Base-by-base conservation (phyloP, 805 yeast species). In the Spathaspora girioi region DNA sequence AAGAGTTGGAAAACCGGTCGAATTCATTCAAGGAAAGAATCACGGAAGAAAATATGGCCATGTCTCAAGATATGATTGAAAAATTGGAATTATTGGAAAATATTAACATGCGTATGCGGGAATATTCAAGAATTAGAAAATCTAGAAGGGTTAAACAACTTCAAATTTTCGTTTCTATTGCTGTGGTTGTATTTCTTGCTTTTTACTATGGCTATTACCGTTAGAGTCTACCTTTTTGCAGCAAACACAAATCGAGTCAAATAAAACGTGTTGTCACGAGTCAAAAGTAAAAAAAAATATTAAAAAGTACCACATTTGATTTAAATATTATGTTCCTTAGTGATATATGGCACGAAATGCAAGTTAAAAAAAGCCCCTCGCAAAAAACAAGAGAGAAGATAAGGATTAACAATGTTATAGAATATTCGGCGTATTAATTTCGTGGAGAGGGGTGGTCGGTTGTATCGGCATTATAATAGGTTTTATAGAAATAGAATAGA, bases 51-150 rank as follows among this genome's bases (percentile, higher is more conserved):
- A 71, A 71, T 54, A 46, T 55, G 12, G 50, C 59, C 2, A 57
- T 72, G 56, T 55, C 64, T 31, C 49, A 52, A n/a, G 65, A 63
- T 5, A 56, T 73, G 48, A 55, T 56, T 5, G 61, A 57, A 12
- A 67, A 67, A 53, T 54, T 73, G 46, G 66, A 66, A 38, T 50
- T 65, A 9, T 59, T 74, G 51, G 77, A 73, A 47, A 53, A 56
- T 20, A 59, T 74, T 6, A 65, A 68, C 43, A 53, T 55, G 14
- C 56, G 60, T 45, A 67, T 72, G 45, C 54, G 56, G 27, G 65
- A 64, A 45, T 64, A 69, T 51, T 59, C 70, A 23, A 58, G 52
- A 15, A 53, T 53, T 12, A 58, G 55, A 18, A 59, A 69, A 43
- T 59, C 59, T 27, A 59, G 64, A 38, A 61, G 73, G 26, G 61